Conservation (phyloP, 2,329 filamentous ascomycete species). For the Botrytis byssoidea region DNA sequence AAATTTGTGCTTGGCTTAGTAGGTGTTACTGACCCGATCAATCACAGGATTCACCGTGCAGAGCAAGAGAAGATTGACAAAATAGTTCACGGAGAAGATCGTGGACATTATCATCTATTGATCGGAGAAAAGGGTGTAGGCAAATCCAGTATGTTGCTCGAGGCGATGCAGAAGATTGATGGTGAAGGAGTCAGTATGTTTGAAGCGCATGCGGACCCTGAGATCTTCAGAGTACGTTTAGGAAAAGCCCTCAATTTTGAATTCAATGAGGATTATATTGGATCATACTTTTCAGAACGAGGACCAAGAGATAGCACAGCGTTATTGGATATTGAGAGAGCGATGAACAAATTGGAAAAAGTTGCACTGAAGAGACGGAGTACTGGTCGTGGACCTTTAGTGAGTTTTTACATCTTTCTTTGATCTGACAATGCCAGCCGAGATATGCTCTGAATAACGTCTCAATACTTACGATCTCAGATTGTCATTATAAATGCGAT, state of each 20-base stretch:
- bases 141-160: slow-evolving; percentile 94
- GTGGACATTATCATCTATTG: slow-evolving; percentile 86
- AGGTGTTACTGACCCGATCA: background rate
- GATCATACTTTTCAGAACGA: slow-evolving; percentile 89
- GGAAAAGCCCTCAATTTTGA: slow-evolving; percentile 96
- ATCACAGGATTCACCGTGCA: slow-evolving; percentile 63
- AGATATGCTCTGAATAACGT: background rate
- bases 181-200: slow-evolving; percentile 92
- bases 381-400: slow-evolving; percentile 62
- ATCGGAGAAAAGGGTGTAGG: slow-evolving; percentile 95
- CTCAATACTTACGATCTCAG: background rate
- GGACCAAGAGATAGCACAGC: slow-evolving; percentile 91
- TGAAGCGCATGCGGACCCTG: slow-evolving; percentile 90
- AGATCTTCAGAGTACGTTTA: slow-evolving; percentile 89
- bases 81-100: slow-evolving; percentile 72
- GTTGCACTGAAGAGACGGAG: slow-evolving; percentile 74
- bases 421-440: background rate
- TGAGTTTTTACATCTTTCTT: slow-evolving; percentile 42
- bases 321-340: slow-evolving; percentile 90
- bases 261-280: slow-evolving; percentile 97
- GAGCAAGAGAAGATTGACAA: slow-evolving; percentile 79
- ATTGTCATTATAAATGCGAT: slow-evolving; percentile 85
- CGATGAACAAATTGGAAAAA: slow-evolving; percentile 97
- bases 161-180: slow-evolving; percentile 90
- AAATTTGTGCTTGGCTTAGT: background rate